Conservation (phyloP, 202 grass and related monocot species). For the Digitaria exilis region DNA sequence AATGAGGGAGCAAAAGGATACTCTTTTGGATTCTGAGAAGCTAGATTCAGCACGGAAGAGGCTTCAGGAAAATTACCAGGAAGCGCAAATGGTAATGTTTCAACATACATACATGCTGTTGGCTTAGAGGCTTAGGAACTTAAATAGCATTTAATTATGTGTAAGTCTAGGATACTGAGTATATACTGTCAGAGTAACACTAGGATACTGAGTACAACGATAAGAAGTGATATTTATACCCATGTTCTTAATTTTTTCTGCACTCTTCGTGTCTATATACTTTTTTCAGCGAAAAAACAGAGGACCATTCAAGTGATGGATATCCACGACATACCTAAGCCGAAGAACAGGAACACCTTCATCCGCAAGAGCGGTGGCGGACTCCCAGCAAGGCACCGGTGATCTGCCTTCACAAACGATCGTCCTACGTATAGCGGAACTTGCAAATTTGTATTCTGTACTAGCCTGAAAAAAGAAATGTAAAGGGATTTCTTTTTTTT, state of each 20-base stretch:
- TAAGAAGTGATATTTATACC: not conserved
- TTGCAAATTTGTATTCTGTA: not conserved
- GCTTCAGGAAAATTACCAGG: conserved; percentile 87
- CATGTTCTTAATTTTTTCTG: not conserved
- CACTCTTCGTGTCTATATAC: not conserved
- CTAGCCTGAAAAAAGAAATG: not conserved
- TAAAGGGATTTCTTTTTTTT: not conserved
- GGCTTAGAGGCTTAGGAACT: not conserved
- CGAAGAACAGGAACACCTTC: conserved; percentile 35
- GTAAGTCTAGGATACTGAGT: not conserved
- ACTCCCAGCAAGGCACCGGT: conserved; percentile 5
- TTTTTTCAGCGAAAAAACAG: conserved; percentile 71
- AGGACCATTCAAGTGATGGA: conserved; percentile 86
- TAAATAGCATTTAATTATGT: not conserved
- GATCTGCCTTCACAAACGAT: not conserved
- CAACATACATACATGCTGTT: not conserved
- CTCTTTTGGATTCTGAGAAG: conserved; percentile 52
- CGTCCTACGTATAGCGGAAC: not conserved
- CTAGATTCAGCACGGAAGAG: conserved; percentile 73
- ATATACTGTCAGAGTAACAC: not conserved
- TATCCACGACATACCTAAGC: conserved; percentile 78
- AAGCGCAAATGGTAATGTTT: conserved; percentile 65
- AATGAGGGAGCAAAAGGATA: conserved; percentile 60
- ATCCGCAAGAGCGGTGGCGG: not conserved
- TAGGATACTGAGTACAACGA: not conserved